Percentiles rank a stretch among this genome's conserved stretches.
Evolutionary conservation across 331 rosid species (phyloP).

Genomic region (Pyrus hybrid): DNA sequence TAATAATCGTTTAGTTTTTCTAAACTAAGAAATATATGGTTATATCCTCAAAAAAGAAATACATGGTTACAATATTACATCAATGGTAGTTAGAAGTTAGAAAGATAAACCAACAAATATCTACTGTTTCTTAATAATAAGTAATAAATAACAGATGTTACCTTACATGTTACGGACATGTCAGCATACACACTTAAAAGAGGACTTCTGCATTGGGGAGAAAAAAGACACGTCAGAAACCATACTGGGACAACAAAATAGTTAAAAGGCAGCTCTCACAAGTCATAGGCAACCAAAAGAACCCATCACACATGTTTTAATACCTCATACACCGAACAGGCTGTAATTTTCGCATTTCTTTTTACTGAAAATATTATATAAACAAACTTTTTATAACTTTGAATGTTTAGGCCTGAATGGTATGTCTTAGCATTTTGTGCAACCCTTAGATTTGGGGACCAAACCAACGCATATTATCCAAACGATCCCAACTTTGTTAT

Average conservation of each 20-base stretch:
- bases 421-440: not conserved
- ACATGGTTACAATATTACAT: not conserved
- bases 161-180: slow-evolving; percentile 96
- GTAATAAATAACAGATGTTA: slow-evolving; percentile 14
- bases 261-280: not conserved
- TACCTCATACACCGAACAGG: not conserved
- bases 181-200: slow-evolving; percentile 97
- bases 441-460: not conserved
- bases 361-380: not conserved
- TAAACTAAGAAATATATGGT: no score
- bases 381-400: not conserved
- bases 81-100: not conserved
- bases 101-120: slow-evolving; percentile 1
- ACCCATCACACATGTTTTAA: not conserved
- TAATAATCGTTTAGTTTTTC: not conserved
- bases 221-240: not conserved
- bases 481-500: no score
- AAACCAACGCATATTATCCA: not conserved
- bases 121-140: not conserved
- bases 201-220: slow-evolving; percentile 65
- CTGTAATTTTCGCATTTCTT: not conserved
- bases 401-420: not conserved
- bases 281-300: not conserved
- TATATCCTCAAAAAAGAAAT: no score
- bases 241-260: not conserved